Conservation (phyloP, 2,329 filamentous ascomycete species). For the Curvularia spicifera region DNA sequence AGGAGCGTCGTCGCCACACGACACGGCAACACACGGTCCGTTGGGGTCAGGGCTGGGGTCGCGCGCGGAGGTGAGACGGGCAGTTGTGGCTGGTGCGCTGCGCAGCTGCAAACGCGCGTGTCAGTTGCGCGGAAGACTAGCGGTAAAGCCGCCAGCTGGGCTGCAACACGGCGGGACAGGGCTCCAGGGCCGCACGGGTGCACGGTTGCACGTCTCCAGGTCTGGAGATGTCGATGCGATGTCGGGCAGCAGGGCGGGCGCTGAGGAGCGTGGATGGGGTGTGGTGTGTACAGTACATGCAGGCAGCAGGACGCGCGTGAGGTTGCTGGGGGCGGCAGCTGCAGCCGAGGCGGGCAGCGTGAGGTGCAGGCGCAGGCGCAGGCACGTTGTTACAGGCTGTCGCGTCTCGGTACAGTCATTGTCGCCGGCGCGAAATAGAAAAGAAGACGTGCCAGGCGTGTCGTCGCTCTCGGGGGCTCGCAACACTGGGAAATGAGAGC, state of each 20-base stretch:
- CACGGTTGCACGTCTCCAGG: neutral
- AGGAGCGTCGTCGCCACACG: conserved; percentile 5
- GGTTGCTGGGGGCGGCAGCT: conserved; percentile 25
- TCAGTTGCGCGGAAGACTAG: conserved; percentile 10
- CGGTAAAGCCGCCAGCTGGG: conserved; percentile 12
- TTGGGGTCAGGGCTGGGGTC: neutral
- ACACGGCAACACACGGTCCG: neutral
- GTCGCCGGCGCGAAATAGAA: conserved; percentile 11
- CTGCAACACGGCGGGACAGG: conserved; percentile 1
- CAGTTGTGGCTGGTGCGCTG: conserved; percentile 38
- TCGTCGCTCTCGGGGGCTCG: conserved; percentile 13
- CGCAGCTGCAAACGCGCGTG: conserved; percentile 15
- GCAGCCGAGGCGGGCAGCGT: conserved; percentile 26
- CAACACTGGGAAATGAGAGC: conserved; percentile 29
- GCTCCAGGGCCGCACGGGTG: neutral
- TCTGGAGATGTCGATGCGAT: neutral
- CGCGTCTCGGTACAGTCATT: conserved; percentile 10
- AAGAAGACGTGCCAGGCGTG: conserved; percentile 9
- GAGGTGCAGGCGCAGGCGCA: neutral
- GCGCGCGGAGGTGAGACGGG: conserved; percentile 15
- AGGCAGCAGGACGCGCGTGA: conserved; percentile 5
- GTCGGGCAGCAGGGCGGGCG: neutral
- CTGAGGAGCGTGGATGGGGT: neutral
- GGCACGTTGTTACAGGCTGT: conserved; percentile 7
- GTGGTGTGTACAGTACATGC: neutral